Evolutionary conservation across 148 eudicot genomes (phyloP).

Genomic region (Silene latifolia): DNA sequence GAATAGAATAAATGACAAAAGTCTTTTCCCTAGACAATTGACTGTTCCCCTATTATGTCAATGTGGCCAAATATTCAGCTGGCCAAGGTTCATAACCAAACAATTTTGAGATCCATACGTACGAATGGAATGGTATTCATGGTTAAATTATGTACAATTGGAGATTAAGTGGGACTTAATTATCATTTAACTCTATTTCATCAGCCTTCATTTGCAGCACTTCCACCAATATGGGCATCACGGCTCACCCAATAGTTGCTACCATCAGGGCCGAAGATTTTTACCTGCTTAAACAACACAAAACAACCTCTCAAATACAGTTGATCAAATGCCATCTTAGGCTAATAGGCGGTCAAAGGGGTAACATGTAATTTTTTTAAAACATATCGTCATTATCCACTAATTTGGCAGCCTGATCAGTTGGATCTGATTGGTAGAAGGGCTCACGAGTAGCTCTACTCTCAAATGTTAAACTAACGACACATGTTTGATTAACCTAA

Average conservation of each 20-base stretch:
- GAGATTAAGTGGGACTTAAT: constrained; percentile 25
- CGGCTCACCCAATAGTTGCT: constrained; percentile 69
- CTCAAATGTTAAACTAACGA: too few relatives aligned
- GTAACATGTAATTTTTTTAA: too few relatives aligned
- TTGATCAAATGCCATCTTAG: too few relatives aligned
- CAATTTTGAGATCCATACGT: constrained; percentile 27
- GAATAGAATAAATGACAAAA: constrained; percentile 17
- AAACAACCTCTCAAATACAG: not conserved
- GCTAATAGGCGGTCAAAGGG: not conserved
- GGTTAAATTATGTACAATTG: constrained; percentile 57
- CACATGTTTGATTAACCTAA: not conserved
- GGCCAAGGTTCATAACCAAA: too few relatives aligned
- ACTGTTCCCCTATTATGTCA: constrained; percentile 20
- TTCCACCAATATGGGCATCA: constrained; percentile 66
- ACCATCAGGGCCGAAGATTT: constrained; percentile 84
- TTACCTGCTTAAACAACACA: constrained; percentile 47
- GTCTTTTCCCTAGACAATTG: constrained; percentile 20
- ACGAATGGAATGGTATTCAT: constrained; percentile 18
- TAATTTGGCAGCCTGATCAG: not conserved
- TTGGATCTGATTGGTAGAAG: too few relatives aligned
- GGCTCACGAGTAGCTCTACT: too few relatives aligned
- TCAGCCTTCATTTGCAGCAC: constrained; percentile 83
- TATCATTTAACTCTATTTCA: constrained; percentile 9
- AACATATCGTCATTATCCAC: not conserved
- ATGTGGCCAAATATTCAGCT: constrained; percentile 20